Evolutionary conservation across 2,329 filamentous ascomycete species (phyloP).

Genomic region (Parasarocladium wereldwijsianum): DNA sequence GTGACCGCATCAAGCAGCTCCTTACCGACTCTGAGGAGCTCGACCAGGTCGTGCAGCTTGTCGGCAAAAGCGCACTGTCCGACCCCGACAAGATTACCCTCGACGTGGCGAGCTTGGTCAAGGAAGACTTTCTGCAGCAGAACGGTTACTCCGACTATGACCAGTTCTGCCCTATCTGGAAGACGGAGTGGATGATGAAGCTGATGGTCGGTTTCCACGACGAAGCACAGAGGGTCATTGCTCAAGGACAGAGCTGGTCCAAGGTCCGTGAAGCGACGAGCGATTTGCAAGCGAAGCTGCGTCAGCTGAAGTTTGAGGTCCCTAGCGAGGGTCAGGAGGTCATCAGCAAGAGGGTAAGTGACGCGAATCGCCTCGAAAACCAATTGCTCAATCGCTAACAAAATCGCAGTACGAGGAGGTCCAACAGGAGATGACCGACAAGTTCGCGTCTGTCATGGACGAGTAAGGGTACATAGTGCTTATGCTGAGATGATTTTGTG

Average conservation of each 20-base stretch:
- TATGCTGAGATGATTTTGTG: neutral
- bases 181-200: constrained; percentile 99
- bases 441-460: constrained; percentile 91
- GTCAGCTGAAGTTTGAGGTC: constrained; percentile 94
- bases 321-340: constrained; percentile 71
- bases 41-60: constrained; percentile 95
- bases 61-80: constrained; percentile 91
- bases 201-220: constrained; percentile 97
- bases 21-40: constrained; percentile 92
- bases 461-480: constrained; percentile 44
- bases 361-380: neutral
- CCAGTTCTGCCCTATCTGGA: constrained; percentile 98
- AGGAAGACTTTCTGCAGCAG: constrained; percentile 98
- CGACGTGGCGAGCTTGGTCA: constrained; percentile 79
- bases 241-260: constrained; percentile 79
- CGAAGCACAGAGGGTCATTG: constrained; percentile 87
- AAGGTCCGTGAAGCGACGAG: constrained; percentile 85
- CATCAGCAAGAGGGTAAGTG: constrained; percentile 66
- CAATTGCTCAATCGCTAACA: neutral
- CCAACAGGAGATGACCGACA: constrained; percentile 84
- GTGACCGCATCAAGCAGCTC: constrained; percentile 86
- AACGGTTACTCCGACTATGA: constrained; percentile 99
- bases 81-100: constrained; percentile 97
- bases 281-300: constrained; percentile 72
- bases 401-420: constrained; percentile 69